These are phyloP conservation scores for Auriscalpium microsporum DNA, from an alignment of 768 basidiomycete genomes.

Conservation along the genomic window DNA sequence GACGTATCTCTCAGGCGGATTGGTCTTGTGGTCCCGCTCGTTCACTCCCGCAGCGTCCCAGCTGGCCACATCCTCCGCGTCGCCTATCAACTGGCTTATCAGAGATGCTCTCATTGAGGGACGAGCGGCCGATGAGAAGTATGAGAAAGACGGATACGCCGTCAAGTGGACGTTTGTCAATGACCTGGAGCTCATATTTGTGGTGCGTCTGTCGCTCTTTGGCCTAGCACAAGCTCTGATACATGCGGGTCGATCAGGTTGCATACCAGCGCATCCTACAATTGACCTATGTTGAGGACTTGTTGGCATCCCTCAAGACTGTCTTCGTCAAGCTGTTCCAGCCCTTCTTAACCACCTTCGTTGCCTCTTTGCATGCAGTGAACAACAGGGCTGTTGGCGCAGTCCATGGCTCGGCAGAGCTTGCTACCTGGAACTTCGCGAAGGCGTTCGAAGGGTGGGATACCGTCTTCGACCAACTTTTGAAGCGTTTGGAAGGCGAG, in stretches of 20 bases:
- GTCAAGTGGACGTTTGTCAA: slow-evolving; percentile 94
- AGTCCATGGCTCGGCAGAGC: slow-evolving; percentile 27
- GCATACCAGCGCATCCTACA: slow-evolving; percentile 96
- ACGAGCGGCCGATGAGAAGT: slow-evolving; percentile 68
- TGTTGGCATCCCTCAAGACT: slow-evolving; percentile 69
- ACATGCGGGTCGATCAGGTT: slow-evolving; percentile 42
- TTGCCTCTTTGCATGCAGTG: slow-evolving; percentile 70
- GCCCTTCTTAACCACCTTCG: slow-evolving; percentile 75
- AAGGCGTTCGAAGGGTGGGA: slow-evolving; percentile 78
- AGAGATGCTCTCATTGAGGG: slow-evolving; percentile 91
- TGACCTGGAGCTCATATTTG: slow-evolving; percentile 93
- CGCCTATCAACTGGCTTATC: slow-evolving; percentile 83
- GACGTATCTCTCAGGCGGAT: slow-evolving; percentile 51
- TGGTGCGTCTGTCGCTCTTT: slow-evolving; percentile 44
- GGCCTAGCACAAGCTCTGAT: background rate
- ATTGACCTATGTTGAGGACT: slow-evolving; percentile 86
- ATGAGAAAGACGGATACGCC: slow-evolving; percentile 91
- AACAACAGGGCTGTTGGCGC: slow-evolving; percentile 32
- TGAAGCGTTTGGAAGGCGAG: slow-evolving; percentile 67
- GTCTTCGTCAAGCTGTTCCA: slow-evolving; percentile 84
- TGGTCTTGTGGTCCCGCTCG: slow-evolving; percentile 91
- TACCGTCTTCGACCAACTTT: slow-evolving; percentile 63
- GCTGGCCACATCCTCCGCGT: slow-evolving; percentile 59
- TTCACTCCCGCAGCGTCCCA: slow-evolving; percentile 82
- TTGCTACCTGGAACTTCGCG: slow-evolving; percentile 56